Evolutionary conservation across 1,139 yeast species (phyloP).

Genomic region (Pichia kudriavzevii): DNA sequence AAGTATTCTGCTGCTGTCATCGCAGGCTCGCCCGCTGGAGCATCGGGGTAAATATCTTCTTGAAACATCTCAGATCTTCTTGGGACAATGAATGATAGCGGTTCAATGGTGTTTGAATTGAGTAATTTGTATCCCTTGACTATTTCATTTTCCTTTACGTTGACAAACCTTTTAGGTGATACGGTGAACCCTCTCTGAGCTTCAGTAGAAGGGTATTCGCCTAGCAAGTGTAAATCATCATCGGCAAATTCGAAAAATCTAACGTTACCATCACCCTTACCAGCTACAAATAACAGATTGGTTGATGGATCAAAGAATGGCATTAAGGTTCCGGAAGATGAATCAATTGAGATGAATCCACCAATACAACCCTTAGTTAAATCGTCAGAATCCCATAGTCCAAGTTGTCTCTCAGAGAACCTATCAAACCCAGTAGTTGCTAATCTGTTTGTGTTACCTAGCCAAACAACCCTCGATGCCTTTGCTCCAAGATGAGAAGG

Average conservation of each 20-base stretch:
- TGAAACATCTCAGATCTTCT: slow-evolving; percentile 91
- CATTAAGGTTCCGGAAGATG: slow-evolving; percentile 88
- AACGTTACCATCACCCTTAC: slow-evolving; percentile 97
- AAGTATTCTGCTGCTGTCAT: slow-evolving; percentile 74
- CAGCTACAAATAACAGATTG: slow-evolving; percentile 78
- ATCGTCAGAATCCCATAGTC: slow-evolving; percentile 79
- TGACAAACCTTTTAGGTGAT: slow-evolving; percentile 75
- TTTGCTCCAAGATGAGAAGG: slow-evolving; percentile 91
- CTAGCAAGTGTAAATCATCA: slow-evolving; percentile 72
- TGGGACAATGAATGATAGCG: slow-evolving; percentile 86
- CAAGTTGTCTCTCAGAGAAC: slow-evolving; percentile 89
- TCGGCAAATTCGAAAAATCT: slow-evolving; percentile 83
- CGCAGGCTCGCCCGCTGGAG: slow-evolving; percentile 76
- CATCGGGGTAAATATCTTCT: slow-evolving; percentile 86
- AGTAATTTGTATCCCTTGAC: slow-evolving; percentile 76
- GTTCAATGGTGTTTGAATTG: slow-evolving; percentile 76
- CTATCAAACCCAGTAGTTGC: slow-evolving; percentile 95
- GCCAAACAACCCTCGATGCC: slow-evolving; percentile 80
- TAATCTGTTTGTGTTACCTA: slow-evolving; percentile 77
- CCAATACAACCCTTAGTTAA: slow-evolving; percentile 79
- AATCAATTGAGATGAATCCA: slow-evolving; percentile 77
- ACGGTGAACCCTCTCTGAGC: slow-evolving; percentile 96
- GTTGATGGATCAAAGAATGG: slow-evolving; percentile 83
- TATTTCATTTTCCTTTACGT: slow-evolving; percentile 77
- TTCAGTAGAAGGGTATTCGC: slow-evolving; percentile 80